These are phyloP conservation scores for Pittosporum tobira DNA, from an alignment of 129 eudicot species.

Conservation along the genomic window DNA sequence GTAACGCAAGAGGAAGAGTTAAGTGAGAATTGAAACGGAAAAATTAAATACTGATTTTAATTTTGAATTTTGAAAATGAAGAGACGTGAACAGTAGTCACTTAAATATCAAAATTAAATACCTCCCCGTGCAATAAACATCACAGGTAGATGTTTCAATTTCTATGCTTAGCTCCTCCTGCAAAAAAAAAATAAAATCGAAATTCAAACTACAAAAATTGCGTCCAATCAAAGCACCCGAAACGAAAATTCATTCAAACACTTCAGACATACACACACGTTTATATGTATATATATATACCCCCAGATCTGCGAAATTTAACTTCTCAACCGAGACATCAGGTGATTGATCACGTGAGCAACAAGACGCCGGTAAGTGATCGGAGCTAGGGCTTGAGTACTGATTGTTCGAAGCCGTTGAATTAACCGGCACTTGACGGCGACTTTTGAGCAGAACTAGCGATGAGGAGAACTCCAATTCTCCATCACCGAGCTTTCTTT, in stretches of 20 bases:
- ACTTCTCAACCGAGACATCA: conserved; percentile 14
- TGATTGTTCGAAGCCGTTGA: not conserved
- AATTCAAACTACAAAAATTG: conserved; percentile 14
- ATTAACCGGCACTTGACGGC: conserved; percentile 20
- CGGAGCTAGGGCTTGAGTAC: conserved; percentile 23
- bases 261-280: not conserved
- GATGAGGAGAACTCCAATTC: conserved; percentile 34
- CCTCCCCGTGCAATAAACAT: conserved; percentile 36
- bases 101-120: conserved; percentile 15
- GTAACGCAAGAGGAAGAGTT: not conserved
- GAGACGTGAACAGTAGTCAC: conserved; percentile 13
- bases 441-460: conserved; percentile 17
- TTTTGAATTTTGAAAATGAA: conserved; percentile 28
- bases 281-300: conserved; percentile 21
- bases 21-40: conserved; percentile 2
- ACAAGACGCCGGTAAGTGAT: conserved; percentile 33
- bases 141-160: conserved; percentile 22
- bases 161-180: conserved; percentile 30
- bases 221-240: not conserved
- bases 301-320: conserved; percentile 52
- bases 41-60: conserved; percentile 22
- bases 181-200: conserved; percentile 17
- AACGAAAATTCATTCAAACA: not conserved
- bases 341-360: conserved; percentile 44
- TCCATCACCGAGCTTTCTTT: conserved; percentile 32